A percentile compares a stretch with the other conserved stretches of the same genome.
Conservation (phyloP, 805 yeast genomes). For the Nakazawaea populi region DNA sequence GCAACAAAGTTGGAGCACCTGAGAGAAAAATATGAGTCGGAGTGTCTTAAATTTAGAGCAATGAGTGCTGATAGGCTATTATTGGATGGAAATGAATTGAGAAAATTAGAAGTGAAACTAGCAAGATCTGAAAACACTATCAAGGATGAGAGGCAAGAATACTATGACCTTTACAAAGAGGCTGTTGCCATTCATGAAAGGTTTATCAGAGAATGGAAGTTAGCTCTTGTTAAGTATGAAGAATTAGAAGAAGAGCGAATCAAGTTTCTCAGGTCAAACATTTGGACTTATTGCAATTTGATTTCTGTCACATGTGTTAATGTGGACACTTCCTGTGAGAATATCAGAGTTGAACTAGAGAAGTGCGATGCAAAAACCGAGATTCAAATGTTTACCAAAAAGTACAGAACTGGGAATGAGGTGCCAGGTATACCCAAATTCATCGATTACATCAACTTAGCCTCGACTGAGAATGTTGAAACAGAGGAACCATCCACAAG, state of each 20-base stretch:
- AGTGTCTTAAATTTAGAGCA: constrained; percentile 53
- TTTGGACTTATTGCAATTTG: constrained; percentile 76
- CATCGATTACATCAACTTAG: constrained; percentile 43
- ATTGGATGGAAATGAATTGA: constrained; percentile 70
- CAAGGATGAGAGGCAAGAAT: constrained; percentile 42
- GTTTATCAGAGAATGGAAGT: constrained; percentile 71
- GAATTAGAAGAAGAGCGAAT: constrained; percentile 67
- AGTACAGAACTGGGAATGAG: constrained; percentile 59
- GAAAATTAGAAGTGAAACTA: constrained; percentile 50
- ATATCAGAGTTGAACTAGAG: constrained; percentile 61
- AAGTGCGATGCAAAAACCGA: constrained; percentile 60
- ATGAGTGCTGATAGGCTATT: constrained; percentile 57
- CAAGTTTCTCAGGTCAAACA: constrained; percentile 58
- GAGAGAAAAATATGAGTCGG: constrained; percentile 48
- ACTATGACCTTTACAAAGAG: constrained; percentile 46
- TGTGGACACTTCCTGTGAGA: constrained; percentile 73
- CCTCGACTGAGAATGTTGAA: background rate
- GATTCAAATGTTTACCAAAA: constrained; percentile 43
- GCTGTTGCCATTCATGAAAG: constrained; percentile 52
- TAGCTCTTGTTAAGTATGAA: constrained; percentile 57
- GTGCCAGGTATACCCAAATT: constrained; percentile 57
- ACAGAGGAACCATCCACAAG: background rate
- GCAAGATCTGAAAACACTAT: constrained; percentile 39
- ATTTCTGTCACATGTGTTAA: constrained; percentile 72
- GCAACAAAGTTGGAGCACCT: constrained; percentile 29